A percentile compares a stretch with the other conserved stretches of the same genome.
These are phyloP conservation scores for Adansonia madagascariensis DNA, from an alignment of 441 rosid genomes.

Conservation along the genomic window DNA sequence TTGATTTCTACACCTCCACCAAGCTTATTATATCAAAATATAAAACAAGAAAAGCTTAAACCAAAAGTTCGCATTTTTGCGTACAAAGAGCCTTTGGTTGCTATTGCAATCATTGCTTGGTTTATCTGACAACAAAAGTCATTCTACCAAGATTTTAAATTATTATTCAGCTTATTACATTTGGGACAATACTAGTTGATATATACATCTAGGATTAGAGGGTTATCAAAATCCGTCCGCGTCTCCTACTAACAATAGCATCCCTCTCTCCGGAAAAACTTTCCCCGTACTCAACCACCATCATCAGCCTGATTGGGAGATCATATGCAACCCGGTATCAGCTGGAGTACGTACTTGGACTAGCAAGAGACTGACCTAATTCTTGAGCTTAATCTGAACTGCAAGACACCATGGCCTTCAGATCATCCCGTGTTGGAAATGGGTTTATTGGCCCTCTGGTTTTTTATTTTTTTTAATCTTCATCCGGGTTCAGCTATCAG, in stretches of 20 bases:
- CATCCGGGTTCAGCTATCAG: slow-evolving; percentile 35
- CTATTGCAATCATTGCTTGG: slow-evolving; percentile 24
- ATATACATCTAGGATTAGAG: slow-evolving; percentile 33
- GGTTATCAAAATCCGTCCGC: background rate
- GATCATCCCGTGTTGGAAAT: slow-evolving; percentile 46
- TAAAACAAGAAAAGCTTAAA: slow-evolving; percentile 20
- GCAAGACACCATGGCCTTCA: slow-evolving; percentile 36
- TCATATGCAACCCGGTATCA: slow-evolving; percentile 24
- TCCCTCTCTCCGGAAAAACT: slow-evolving; percentile 4
- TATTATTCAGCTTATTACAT: slow-evolving; percentile 23
- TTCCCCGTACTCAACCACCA: background rate
- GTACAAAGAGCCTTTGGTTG: slow-evolving; percentile 12
- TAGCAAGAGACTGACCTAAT: slow-evolving; percentile 36
- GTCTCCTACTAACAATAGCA: background rate
- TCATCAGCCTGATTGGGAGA: slow-evolving; percentile 6
- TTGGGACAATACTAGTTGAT: slow-evolving; percentile 31
- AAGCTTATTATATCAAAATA: background rate
- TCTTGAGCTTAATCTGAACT: slow-evolving; percentile 46
- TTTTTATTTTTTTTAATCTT: slow-evolving; percentile 20
- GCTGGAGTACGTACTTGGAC: slow-evolving; percentile 40
- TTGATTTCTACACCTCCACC: background rate
- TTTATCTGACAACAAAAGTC: slow-evolving; percentile 23
- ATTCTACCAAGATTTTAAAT: slow-evolving; percentile 27
- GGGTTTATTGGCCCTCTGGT: slow-evolving; percentile 29
- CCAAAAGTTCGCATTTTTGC: slow-evolving; percentile 19